Percentiles rank a stretch among this genome's conserved stretches.
phyloP scores from a whole-genome alignment of 2,329 filamentous ascomycete species.

The Trichophyton equinum region DNA sequence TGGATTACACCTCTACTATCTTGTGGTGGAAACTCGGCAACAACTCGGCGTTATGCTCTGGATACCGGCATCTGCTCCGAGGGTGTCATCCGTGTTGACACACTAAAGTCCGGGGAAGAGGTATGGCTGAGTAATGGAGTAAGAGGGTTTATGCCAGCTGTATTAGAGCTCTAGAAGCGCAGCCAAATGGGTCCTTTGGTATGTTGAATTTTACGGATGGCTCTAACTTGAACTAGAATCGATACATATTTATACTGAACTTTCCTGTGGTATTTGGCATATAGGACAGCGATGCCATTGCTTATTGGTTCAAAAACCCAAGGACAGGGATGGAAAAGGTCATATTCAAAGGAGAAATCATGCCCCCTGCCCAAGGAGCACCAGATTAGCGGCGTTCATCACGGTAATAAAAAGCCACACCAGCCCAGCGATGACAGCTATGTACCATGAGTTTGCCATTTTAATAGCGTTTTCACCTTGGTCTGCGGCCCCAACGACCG shows the following conservation, averaged over 20 bases:
- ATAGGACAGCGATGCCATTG: neutral
- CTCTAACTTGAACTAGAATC: neutral
- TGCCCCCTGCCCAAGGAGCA: conserved; percentile 38
- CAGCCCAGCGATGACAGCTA: conserved; percentile 43
- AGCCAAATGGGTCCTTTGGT: neutral
- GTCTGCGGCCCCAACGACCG: neutral
- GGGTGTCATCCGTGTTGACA: conserved; percentile 45
- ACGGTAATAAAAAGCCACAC: conserved; percentile 64
- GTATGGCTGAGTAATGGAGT: conserved; percentile 87
- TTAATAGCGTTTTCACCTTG: conserved; percentile 28
- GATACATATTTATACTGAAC: neutral
- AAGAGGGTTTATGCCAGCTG: conserved; percentile 54
- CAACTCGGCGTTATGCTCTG: conserved; percentile 72
- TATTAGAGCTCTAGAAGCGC: neutral
- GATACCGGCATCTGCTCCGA: conserved; percentile 56
- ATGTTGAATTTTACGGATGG: neutral
- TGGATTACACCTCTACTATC: conserved; percentile 76
- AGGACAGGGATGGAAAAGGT: too few species aligned
- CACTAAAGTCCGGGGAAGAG: conserved; percentile 57
- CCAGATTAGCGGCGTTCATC: conserved; percentile 68
- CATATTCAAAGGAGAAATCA: neutral
- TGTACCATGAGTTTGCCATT: conserved; percentile 63
- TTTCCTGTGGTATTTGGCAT: neutral
- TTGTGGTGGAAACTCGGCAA: conserved; percentile 71
- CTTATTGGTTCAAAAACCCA: neutral